Evolutionary conservation across 768 basidiomycete genomes (phyloP), one percentile per base, ranked within the genome.

Genomic region (Macrolepiota fuliginosa): DNA sequence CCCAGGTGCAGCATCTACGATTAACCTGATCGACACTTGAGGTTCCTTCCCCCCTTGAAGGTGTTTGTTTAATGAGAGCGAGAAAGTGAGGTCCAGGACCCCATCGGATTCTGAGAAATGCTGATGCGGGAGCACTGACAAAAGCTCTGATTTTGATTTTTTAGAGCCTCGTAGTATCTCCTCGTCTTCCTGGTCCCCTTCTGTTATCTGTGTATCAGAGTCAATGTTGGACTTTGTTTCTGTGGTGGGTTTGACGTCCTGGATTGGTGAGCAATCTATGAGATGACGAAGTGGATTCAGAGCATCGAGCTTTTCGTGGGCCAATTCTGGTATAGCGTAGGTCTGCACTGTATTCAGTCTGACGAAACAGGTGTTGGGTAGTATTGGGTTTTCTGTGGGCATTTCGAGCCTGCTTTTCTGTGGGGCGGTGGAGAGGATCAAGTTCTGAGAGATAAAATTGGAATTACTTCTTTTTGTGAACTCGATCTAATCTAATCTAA

Each of bases 1-100:
- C 1, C 95, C 95, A 17, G 92, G 91, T 46, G 87, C 79, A 7
- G 93, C 86, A 71, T 96, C 92, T 2, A 95, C 82, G 22, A 78
- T 75, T 40, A 96, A 81, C 46, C 73, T 73, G 59, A 88, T 76
- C 3, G 60, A 55, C n/a, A 61, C 64, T 62, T 32, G 72, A 66
- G 13, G 67, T 52, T 39, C 51, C 58, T 25, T 42, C 15, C 22
- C 22, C 22, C 10, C 24, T 49, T 27, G 10, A 7, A 49, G 12
- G 3, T 7, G 2, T 3, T 49, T 49, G 12, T 24, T 24, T 12
- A 15, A 19, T 19, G 62, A 70, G 24, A 56, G 67, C 3, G 69
- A 63, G 62, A 81, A 81, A 25, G 78, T 74, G 53, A 89, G 74
- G 6, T 73, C 73, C 65, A 86, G 73, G 9, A 79, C 74, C 58